Conservation (phyloP, 805 yeast genomes). For the Candida endomychidarum region DNA sequence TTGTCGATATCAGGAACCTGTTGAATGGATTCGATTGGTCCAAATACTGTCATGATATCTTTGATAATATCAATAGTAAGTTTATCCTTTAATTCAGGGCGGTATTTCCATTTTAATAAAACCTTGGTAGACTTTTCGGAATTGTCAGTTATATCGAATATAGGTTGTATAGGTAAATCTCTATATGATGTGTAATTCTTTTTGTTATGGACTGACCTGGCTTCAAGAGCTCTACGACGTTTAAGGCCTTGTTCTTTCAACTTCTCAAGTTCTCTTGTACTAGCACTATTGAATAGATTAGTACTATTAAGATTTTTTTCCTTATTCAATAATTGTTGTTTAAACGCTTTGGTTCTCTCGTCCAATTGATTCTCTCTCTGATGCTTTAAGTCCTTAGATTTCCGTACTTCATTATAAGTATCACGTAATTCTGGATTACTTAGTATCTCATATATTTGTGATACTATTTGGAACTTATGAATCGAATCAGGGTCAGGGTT, state of each 20-base stretch:
- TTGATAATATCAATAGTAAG: slow-evolving; percentile 32
- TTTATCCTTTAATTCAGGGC: slow-evolving; percentile 31
- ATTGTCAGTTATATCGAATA: slow-evolving; percentile 6
- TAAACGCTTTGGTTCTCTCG: slow-evolving; percentile 27
- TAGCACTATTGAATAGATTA: slow-evolving; percentile 5
- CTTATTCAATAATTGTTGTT: slow-evolving; percentile 27
- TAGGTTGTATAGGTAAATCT: slow-evolving; percentile 16
- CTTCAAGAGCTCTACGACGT: slow-evolving; percentile 26
- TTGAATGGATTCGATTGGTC: slow-evolving; percentile 25
- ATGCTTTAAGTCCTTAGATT: slow-evolving; percentile 13
- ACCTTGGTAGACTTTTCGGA: slow-evolving; percentile 17
- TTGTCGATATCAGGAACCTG: slow-evolving; percentile 5
- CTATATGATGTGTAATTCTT: slow-evolving; percentile 20
- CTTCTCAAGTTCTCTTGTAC: slow-evolving; percentile 15
- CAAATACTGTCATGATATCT: slow-evolving; percentile 48
- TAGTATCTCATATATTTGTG: slow-evolving; percentile 33
- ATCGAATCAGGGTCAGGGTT: slow-evolving; percentile 26
- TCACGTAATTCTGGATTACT: slow-evolving; percentile 22
- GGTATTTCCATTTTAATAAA: slow-evolving; percentile 44
- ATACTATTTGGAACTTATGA: slow-evolving; percentile 30
- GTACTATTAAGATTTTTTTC: slow-evolving; percentile 15
- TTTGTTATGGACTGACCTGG: slow-evolving; percentile 6
- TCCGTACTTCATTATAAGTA: slow-evolving; percentile 32
- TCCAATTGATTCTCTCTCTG: slow-evolving; percentile 16
- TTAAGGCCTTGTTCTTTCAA: slow-evolving; percentile 29